A percentile compares a stretch with the other conserved stretches of the same genome.
Evolutionary conservation across 2,329 filamentous ascomycete genomes (phyloP).

Genomic region (Epicoccum sorghinum): DNA sequence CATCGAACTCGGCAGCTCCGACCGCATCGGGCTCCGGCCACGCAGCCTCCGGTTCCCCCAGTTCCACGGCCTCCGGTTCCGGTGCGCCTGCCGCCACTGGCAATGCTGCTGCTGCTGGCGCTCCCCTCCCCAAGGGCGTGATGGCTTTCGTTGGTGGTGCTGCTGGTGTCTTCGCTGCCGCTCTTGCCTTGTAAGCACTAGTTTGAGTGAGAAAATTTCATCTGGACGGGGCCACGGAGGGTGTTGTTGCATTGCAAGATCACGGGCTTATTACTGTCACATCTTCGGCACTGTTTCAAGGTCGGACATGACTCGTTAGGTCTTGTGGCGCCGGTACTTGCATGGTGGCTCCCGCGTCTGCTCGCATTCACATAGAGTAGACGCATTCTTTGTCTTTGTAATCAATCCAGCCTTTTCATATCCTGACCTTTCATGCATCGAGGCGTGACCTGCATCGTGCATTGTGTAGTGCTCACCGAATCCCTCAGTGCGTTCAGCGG

Average conservation of each 20-base stretch:
- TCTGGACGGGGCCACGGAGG: slow-evolving; percentile 4
- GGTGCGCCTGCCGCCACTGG: slow-evolving; percentile 21
- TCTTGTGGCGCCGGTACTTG: neutral
- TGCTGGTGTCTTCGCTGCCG: slow-evolving; percentile 30
- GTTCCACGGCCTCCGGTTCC: slow-evolving; percentile 15
- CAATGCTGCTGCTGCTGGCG: slow-evolving; percentile 26
- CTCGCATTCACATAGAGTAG: neutral
- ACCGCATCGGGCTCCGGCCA: slow-evolving; percentile 9
- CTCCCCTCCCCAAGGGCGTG: slow-evolving; percentile 24
- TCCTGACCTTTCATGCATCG: neutral
- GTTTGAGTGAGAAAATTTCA: slow-evolving; percentile 1
- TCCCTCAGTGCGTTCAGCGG: slow-evolving; percentile 14
- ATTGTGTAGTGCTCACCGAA: neutral
- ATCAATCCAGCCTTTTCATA: neutral
- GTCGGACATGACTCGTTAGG: slow-evolving; percentile 12
- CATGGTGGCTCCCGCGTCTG: neutral
- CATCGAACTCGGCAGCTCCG: slow-evolving; percentile 15
- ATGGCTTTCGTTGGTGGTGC: slow-evolving; percentile 32
- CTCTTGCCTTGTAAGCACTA: slow-evolving; percentile 30
- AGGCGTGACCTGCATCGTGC: neutral
- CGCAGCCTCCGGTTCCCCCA: slow-evolving; percentile 7
- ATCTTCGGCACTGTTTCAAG: slow-evolving; percentile 10
- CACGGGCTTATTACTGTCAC: neutral
- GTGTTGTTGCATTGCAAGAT: slow-evolving; percentile 13
- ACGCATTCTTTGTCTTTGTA: neutral